Percentiles rank a stretch among this genome's conserved stretches.
Conservation (phyloP, 371 early-diverging fungal species). For the Rhizopus sp. region DNA sequence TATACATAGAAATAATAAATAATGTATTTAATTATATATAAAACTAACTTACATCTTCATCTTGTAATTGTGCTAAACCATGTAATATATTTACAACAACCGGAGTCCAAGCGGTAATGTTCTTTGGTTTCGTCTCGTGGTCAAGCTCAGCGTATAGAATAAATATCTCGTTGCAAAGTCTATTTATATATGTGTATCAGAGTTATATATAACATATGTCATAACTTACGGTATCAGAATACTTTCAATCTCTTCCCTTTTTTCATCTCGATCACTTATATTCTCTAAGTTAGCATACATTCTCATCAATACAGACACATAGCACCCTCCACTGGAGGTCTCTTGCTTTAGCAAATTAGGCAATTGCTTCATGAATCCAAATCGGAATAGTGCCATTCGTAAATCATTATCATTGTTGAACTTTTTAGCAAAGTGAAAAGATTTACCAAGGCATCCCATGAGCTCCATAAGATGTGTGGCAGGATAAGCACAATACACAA, state of each 20-base stretch:
- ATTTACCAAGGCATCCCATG: constrained; percentile 80
- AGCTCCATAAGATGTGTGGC: constrained; percentile 63
- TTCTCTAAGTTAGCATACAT: constrained; percentile 57
- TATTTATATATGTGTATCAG: constrained; percentile 1
- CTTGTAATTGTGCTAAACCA: constrained; percentile 49
- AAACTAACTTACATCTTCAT: constrained; percentile 48
- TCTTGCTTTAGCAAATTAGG: constrained; percentile 89
- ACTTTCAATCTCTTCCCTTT: constrained; percentile 47
- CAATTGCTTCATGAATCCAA: constrained; percentile 84
- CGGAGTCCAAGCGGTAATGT: constrained; percentile 60
- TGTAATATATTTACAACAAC: constrained; percentile 52
- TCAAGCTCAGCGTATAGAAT: constrained; percentile 51
- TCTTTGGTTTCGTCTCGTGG: constrained; percentile 54
- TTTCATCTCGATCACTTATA: constrained; percentile 48
- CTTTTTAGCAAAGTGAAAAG: constrained; percentile 79
- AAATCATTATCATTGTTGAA: constrained; percentile 84
- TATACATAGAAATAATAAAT: constrained; percentile 9
- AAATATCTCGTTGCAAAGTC: constrained; percentile 53
- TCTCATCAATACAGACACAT: constrained; percentile 51
- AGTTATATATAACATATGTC: too few relatives aligned
- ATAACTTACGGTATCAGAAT: constrained; percentile 57
- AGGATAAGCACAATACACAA: constrained; percentile 63
- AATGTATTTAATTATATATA: neutral
- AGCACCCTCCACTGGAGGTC: constrained; percentile 55
- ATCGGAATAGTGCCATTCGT: constrained; percentile 75